Percentiles rank a stretch among this genome's conserved stretches.
phyloP scores from a whole-genome alignment of 495 filamentous ascomycete genomes.

The Cudoniella acicularis region DNA sequence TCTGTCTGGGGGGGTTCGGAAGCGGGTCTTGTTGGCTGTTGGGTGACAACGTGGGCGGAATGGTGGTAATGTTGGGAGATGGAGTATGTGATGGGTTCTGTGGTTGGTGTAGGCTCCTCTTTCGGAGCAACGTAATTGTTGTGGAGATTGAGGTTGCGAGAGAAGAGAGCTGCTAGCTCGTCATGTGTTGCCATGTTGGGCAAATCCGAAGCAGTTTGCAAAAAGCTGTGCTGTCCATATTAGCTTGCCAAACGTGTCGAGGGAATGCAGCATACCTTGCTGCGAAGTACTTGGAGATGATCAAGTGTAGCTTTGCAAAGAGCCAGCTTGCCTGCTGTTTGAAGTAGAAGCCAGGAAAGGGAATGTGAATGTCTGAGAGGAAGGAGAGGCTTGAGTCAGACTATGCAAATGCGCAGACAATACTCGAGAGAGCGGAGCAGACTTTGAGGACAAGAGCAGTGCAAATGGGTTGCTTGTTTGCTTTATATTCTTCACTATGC shows the following conservation, averaged over 20 bases:
- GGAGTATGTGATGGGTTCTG: conserved; percentile 50
- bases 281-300: conserved; percentile 20
- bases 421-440: conserved; percentile 26
- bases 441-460: conserved; percentile 26
- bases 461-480: conserved; percentile 36
- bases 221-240: conserved; percentile 5
- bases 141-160: conserved; percentile 57
- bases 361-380: conserved; percentile 27
- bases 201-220: not conserved
- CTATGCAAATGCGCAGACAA: conserved; percentile 20
- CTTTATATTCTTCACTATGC: conserved; percentile 52
- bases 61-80: conserved; percentile 76
- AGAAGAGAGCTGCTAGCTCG: conserved; percentile 65
- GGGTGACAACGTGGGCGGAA: conserved; percentile 50
- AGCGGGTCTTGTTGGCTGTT: conserved; percentile 36
- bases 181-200: conserved; percentile 50
- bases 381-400: conserved; percentile 22
- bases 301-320: conserved; percentile 22
- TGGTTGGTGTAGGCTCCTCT: conserved; percentile 21
- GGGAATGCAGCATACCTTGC: conserved; percentile 28
- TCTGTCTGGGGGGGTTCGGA: conserved; percentile 46
- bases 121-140: conserved; percentile 31
- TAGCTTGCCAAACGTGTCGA: conserved; percentile 9
- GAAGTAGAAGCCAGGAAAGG: conserved; percentile 17
- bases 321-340: conserved; percentile 14